phyloP scores from a whole-genome alignment of 345 rosid genomes.

The Brassica rapa region DNA sequence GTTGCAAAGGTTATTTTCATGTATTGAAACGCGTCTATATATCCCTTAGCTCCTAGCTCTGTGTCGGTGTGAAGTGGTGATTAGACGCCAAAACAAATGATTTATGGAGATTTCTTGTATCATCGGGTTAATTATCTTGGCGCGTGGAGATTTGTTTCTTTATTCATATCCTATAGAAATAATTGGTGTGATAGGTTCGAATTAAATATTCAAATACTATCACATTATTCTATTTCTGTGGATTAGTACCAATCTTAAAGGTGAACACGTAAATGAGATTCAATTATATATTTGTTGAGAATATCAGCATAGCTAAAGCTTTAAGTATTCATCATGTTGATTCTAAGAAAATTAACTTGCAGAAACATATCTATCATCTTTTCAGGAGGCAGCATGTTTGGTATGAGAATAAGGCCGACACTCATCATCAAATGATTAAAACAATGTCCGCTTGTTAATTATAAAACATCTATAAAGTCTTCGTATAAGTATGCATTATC shows the following conservation, averaged over 20 bases:
- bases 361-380: not conserved
- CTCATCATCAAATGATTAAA: conserved; percentile 16
- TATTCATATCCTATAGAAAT: not conserved
- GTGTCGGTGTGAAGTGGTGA: not conserved
- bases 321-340: not conserved
- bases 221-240: not conserved
- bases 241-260: not conserved
- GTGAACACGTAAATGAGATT: not conserved
- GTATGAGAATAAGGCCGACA: conserved; percentile 39
- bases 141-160: conserved; percentile 12
- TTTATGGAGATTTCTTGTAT: not conserved
- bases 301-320: not conserved
- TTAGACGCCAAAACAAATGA: not conserved
- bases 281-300: not conserved
- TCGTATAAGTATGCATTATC: conserved; percentile 8
- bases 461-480: not conserved
- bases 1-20: not conserved
- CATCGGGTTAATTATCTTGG: conserved; percentile 2
- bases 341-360: not conserved
- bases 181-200: not conserved
- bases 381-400: conserved; percentile 16
- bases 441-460: conserved; percentile 19
- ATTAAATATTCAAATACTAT: not conserved
- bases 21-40: not conserved
- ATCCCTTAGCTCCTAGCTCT: not conserved